Conservation (phyloP, 441 rosid species). For the Dalechampia spathulata region DNA sequence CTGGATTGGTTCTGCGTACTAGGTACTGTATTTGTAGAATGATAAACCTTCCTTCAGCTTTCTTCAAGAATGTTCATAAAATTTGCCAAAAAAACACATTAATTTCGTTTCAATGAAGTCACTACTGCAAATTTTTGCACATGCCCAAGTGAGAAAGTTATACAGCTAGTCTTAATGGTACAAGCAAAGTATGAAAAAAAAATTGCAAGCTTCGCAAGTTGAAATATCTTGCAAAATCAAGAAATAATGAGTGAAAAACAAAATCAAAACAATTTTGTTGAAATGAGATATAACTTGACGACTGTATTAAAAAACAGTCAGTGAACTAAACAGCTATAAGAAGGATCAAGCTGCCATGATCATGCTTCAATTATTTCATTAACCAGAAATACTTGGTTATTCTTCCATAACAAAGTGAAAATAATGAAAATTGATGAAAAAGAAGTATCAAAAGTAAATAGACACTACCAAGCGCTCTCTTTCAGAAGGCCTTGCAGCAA, state of each 20-base stretch:
- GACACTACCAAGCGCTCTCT: conserved; percentile 81
- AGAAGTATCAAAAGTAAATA: conserved; percentile 9
- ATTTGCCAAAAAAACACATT: no score
- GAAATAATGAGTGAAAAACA: no score
- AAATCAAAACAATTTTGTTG: no score
- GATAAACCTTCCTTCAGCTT: no score
- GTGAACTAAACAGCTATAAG: neutral
- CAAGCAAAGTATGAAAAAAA: neutral
- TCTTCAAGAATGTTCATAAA: no score
- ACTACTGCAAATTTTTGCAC: neutral
- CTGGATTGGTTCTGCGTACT: no score
- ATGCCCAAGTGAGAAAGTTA: neutral
- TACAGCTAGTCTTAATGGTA: neutral
- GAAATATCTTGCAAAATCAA: neutral
- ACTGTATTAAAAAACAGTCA: neutral
- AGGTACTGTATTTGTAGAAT: no score
- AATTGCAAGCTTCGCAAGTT: neutral
- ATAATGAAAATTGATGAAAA: neutral
- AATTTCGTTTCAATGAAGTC: neutral
- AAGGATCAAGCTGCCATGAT: neutral
- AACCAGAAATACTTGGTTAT: neutral
- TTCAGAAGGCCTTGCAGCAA: conserved; percentile 94
- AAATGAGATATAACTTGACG: neutral
- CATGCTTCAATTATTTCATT: neutral
- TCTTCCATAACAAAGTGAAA: conserved; percentile 7